Evolutionary conservation across 1,139 yeast genomes (phyloP), one percentile per base, ranked within the genome.

Genomic region (Casaregolazyma lundiana): DNA sequence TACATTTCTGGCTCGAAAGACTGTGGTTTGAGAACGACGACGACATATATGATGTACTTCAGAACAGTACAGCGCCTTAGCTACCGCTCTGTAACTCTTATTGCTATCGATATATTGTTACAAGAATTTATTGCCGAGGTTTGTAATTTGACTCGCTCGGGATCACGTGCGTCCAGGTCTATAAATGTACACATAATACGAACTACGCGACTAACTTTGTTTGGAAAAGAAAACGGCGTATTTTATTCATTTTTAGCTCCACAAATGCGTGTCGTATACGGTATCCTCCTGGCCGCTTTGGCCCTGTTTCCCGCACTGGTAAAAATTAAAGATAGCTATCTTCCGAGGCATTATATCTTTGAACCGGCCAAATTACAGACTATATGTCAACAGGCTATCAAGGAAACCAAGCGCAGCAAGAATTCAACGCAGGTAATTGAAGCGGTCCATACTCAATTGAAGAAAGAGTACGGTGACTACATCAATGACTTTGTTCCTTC

Each of bases 401-500:
- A 63, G 38, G 71, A 71, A 19, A 74, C 81, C 53, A 76, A 78
- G 37, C 81, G 75, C 43, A n/a, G 37, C 32, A 80, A 79, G 13
- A 80, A 81, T 56, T 73, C 84, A 35, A 76, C 86, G 2, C 81
- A 76, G 26, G 69, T 77, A 45, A 72, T 92, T 70, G 63, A 68
- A 19, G 82, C 77, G 34, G 72, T 92, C 52, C 78, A 87, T 24
- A 75, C 75, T 1, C 73, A 70, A 44, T 66, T 92, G 54, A 74
- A 81, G 57, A 72, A 67, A 1, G 78, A 73, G 47, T 92, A 90
- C 63, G 87, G 88, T 17, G 78, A 79, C 19, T 63, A 76, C 54
- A 77, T 89, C 66, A 86, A 84, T 63, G 80, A 78, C 51, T 72
- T 84, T 57, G 78, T 81, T 61, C 73, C 75, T 48, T 84, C 85